These are phyloP conservation scores for Solanum bulbocastanum DNA, from an alignment of 257 asterid species.

Conservation along the genomic window DNA sequence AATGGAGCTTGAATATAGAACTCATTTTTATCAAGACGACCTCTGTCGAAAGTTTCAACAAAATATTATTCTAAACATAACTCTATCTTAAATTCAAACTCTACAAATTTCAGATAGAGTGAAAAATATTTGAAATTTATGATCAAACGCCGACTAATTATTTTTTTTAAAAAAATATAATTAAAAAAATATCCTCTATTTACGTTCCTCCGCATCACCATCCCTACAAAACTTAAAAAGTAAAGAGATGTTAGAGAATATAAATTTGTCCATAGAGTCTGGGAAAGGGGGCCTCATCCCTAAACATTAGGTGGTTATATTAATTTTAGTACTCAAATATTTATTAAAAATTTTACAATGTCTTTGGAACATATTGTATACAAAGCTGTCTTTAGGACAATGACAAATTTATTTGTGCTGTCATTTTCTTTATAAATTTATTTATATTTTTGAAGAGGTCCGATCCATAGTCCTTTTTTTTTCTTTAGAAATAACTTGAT, in stretches of 20 bases:
- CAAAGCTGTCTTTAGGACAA: not conserved
- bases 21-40: not conserved
- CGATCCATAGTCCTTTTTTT: not conserved
- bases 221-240: not conserved
- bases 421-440: not conserved
- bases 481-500: not conserved
- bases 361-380: not conserved
- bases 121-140: not conserved
- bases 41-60: not conserved
- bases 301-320: not conserved
- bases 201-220: not conserved
- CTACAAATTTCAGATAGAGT: not conserved
- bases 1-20: rapidly evolving
- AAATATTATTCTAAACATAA: not conserved
- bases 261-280: not conserved
- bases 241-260: not conserved
- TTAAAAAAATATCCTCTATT: too few relatives aligned
- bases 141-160: rapidly evolving
- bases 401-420: slow-evolving; percentile 1
- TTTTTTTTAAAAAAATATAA: too few relatives aligned
- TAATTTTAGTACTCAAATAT: not conserved
- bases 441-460: not conserved
- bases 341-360: not conserved
- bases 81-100: not conserved
- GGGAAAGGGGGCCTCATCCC: not conserved